phyloP scores from a whole-genome alignment of 192 early-diverging fungal genomes.

The Podila clonocystis region DNA sequence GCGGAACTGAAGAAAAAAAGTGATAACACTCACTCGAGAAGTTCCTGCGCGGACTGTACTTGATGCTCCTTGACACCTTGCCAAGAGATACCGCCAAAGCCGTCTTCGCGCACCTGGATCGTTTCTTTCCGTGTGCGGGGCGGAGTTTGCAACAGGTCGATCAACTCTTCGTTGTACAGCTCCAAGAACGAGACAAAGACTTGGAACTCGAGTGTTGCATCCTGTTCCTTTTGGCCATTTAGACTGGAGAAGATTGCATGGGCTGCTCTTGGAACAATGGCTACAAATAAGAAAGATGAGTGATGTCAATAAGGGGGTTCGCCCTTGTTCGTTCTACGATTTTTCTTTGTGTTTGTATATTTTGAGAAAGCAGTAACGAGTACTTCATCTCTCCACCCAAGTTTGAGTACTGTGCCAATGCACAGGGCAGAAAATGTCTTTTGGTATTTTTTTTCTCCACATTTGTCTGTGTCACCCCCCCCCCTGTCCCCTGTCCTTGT shows the following conservation, averaged over 20 bases:
- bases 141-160: constrained; percentile 77
- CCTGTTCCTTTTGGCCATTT: constrained; percentile 44
- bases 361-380: no score
- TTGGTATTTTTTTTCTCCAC: no score
- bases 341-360: not conserved
- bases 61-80: constrained; percentile 83
- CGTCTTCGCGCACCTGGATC: constrained; percentile 80
- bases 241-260: constrained; percentile 62
- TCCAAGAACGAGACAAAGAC: constrained; percentile 89
- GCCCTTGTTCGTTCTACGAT: not conserved
- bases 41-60: constrained; percentile 74
- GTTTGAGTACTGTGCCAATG: no score
- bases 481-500: no score
- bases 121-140: constrained; percentile 40
- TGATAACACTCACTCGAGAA: constrained; percentile 61
- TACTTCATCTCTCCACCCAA: no score
- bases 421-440: no score
- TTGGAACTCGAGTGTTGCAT: constrained; percentile 56
- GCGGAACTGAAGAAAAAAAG: not conserved
- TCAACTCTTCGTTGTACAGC: constrained; percentile 97
- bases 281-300: constrained; percentile 33
- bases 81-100: constrained; percentile 87
- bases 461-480: no score
- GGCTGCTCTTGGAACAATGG: constrained; percentile 78
- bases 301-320: not conserved